Evolutionary conservation across 306 rosid genomes (phyloP), one percentile per base, ranked within the genome.

Genomic region (Gillenia trifoliata): DNA sequence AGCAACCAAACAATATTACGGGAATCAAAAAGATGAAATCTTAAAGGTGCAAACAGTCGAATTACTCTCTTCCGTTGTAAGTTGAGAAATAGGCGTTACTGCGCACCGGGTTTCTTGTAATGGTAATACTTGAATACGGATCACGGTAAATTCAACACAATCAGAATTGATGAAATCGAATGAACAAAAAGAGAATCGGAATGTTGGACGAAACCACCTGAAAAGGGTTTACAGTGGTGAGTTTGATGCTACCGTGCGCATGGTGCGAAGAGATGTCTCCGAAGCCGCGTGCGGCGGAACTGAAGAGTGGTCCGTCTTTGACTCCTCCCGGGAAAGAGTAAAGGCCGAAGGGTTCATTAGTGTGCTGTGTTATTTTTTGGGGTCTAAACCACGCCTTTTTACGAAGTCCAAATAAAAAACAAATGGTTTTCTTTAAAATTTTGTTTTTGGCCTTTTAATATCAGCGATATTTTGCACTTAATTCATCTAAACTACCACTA

Each of bases 181-280:
- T 2, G 23, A 64, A 31, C 7, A 31, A 64, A 64, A 1, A 16
- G 23, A 30, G 22, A 3, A n/a, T 3, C 25, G 13, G 20, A 26
- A 31, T 33, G 26, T 1, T 6, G 7, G 6, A 1, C n/a, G 34
- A 65, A 8, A 40, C 71, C 26, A 74, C 1, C 36, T 59, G 55
- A 77, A 50, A 4, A 23, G 66, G 23, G 61, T 77, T 83, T 79
- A 90, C 95, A 64, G 75, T 43, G 73, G 85, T 57, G 66, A 93
- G 69, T 17, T 78, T 88, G 88, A 56, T 66, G 84, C 89, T 23
- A 85, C 38, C 71, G 68, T 64, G 43, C 96, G 91, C 98, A 93
- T 93, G 47, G 50, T 78, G 85, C 67, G 15, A 12, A 50, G n/a
- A n/a, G 8, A 38, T 17, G 26, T 15, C 75, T 23, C 50, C 36